Conservation (phyloP, 805 yeast genomes). For the Starmerella floricola region DNA sequence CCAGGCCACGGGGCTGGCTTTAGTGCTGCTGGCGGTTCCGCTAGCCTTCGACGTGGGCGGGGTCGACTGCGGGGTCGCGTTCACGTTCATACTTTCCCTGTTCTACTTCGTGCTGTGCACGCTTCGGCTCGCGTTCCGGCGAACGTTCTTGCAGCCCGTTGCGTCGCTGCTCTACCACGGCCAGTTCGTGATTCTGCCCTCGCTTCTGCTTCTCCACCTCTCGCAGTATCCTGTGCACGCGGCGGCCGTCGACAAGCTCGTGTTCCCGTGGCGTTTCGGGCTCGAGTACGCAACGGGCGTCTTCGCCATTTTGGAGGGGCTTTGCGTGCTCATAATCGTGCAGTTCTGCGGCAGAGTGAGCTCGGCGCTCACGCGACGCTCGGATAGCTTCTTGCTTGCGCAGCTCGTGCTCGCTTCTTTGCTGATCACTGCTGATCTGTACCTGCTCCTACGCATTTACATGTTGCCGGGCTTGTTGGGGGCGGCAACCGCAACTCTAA, state of each 20-base stretch:
- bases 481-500: slow-evolving; percentile 60
- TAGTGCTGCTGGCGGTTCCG: slow-evolving; percentile 56
- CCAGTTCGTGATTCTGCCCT: slow-evolving; percentile 76
- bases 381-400: slow-evolving; percentile 70
- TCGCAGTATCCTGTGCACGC: slow-evolving; percentile 24
- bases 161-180: slow-evolving; percentile 47
- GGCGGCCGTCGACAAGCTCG: slow-evolving; percentile 26
- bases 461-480: slow-evolving; percentile 57
- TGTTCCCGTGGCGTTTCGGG: slow-evolving; percentile 58
- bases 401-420: slow-evolving; percentile 62
- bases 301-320: slow-evolving; percentile 83
- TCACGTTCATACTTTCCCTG: slow-evolving; percentile 57
- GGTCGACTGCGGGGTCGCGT: slow-evolving; percentile 74
- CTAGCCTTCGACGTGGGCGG: slow-evolving; percentile 93
- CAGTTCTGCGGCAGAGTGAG: slow-evolving; percentile 83
- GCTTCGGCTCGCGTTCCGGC: slow-evolving; percentile 41
- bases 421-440: slow-evolving; percentile 61
- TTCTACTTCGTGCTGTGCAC: slow-evolving; percentile 66
- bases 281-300: slow-evolving; percentile 75
- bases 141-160: slow-evolving; percentile 30
- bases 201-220: slow-evolving; percentile 50
- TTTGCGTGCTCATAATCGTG: slow-evolving; percentile 80
- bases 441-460: slow-evolving; percentile 73
- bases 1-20: slow-evolving; percentile 15
- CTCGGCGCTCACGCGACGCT: slow-evolving; percentile 47